Evolutionary conservation across 169 alveolate species (phyloP).

Genomic region (Cryptosporidium ubiquitum): DNA sequence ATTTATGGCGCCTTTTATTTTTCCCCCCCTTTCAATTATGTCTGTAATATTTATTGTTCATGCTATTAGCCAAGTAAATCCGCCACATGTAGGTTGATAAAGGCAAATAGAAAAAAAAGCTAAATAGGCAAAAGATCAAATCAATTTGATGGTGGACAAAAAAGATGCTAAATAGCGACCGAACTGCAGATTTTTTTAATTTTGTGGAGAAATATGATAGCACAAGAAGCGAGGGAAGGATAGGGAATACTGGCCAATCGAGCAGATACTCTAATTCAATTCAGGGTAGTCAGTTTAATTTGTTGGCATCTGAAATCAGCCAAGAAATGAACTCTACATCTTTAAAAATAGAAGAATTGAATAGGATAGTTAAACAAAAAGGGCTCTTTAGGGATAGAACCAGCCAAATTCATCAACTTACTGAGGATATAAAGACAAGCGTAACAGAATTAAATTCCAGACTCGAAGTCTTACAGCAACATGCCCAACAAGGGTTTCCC

Average conservation of each 20-base stretch:
- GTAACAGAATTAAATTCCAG: slow-evolving; percentile 77
- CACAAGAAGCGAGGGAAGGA: background rate
- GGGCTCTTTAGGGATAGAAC: slow-evolving; percentile 80
- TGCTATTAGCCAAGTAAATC: background rate
- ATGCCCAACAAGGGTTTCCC: slow-evolving; percentile 69
- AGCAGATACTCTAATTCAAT: slow-evolving; percentile 64
- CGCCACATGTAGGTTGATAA: slow-evolving; percentile 40
- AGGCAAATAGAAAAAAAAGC: background rate
- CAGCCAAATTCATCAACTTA: slow-evolving; percentile 77
- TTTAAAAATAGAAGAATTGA: slow-evolving; percentile 76
- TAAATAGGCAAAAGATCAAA: background rate
- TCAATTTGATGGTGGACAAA: background rate
- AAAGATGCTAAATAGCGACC: slow-evolving; percentile 56
- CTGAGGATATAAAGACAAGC: slow-evolving; percentile 78
- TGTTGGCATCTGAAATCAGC: slow-evolving; percentile 77
- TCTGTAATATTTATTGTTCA: background rate
- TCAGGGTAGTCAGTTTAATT: slow-evolving; percentile 77
- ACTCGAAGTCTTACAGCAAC: slow-evolving; percentile 70
- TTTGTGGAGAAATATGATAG: slow-evolving; percentile 43
- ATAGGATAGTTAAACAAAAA: slow-evolving; percentile 76
- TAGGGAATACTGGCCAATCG: slow-evolving; percentile 38
- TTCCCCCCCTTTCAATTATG: background rate
- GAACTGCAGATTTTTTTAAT: slow-evolving; percentile 59
- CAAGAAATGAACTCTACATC: slow-evolving; percentile 76
- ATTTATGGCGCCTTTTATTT: background rate